Percentiles rank a stretch among this genome's conserved stretches.
Conservation (phyloP, 108 stramenopile species). For the Discostella stelligeroides region DNA sequence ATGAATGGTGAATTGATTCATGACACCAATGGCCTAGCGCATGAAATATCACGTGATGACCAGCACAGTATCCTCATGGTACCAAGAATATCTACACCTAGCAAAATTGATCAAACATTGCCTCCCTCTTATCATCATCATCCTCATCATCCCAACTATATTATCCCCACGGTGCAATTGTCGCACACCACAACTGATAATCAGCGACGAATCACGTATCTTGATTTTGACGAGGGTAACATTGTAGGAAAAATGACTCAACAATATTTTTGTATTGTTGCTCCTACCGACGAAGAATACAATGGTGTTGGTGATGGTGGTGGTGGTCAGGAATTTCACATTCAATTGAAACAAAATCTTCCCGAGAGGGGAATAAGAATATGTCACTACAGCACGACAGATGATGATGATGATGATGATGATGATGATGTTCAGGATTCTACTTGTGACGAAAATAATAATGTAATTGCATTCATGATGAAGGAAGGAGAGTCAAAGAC, state of each 20-base stretch:
- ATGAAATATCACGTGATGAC: not conserved
- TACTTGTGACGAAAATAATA: not conserved
- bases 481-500: conserved; percentile 1
- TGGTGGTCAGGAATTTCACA: not conserved
- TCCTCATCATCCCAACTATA: not conserved
- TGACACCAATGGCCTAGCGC: not conserved
- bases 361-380: conserved; percentile 1
- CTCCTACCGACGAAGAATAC: not conserved
- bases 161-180: conserved; percentile 10
- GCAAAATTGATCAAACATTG: not conserved
- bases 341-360: not conserved
- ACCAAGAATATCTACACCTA: too few relatives aligned
- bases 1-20: too few relatives aligned
- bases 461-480: not conserved
- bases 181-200: not conserved
- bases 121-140: not conserved
- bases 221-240: conserved; percentile 11
- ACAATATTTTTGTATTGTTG: conserved; percentile 16
- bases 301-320: too few relatives aligned
- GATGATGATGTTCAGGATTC: not conserved
- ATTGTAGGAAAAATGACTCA: not conserved
- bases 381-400: too few relatives aligned
- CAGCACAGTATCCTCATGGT: too few relatives aligned
- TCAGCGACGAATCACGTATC: not conserved
- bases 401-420: too few relatives aligned